Evolutionary conservation across 768 basidiomycete species (phyloP), one percentile per base, ranked within the genome.

Genomic region (Lactarius sp.): DNA sequence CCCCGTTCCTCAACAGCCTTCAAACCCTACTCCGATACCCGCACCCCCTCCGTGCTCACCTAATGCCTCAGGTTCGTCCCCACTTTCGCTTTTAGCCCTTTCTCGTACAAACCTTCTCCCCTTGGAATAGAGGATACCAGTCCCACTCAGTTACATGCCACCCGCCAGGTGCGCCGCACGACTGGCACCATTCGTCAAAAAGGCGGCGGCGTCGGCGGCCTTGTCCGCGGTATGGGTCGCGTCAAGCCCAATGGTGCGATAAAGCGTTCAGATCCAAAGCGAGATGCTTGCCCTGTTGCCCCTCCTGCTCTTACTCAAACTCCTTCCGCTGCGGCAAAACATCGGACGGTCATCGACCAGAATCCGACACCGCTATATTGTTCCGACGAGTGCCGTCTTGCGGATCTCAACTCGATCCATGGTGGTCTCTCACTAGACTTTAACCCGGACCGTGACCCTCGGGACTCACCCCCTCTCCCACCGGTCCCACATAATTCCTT

Each of bases 361-460:
- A 79, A 79, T 1, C 90, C 88, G n/a, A 84, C 83, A 1, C 90
- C 90, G 20, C 81, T 92, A 62, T 92, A 93, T 76, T 93, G 90
- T 75, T 92, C 90, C 1, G 87, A 90, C 66, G 82, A 86, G 70
- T 93, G 90, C 71, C 79, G 82, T 64, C 73, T 85, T 47, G 75
- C 76, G 46, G 90, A 92, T 73, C 71, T 85, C 68, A 76, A 77
- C 69, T 51, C 58, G 50, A 52, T 64, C 46, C 65, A 66, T 22
- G 75, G 75, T 41, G 75, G 72, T 56, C 74, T 80, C 52, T 77
- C 78, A 58, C 76, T 79, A 70, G 72, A 80, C 66, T 82, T 78
- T 71, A 72, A 83, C 67, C 83, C 82, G 34, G 74, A 77, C 65
- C 76, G 77, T 27, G 72, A 77, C 13, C 75, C 75, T 36, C 60